phyloP scores from a whole-genome alignment of 2,329 filamentous ascomycete species.

The Cercospora sesami region DNA sequence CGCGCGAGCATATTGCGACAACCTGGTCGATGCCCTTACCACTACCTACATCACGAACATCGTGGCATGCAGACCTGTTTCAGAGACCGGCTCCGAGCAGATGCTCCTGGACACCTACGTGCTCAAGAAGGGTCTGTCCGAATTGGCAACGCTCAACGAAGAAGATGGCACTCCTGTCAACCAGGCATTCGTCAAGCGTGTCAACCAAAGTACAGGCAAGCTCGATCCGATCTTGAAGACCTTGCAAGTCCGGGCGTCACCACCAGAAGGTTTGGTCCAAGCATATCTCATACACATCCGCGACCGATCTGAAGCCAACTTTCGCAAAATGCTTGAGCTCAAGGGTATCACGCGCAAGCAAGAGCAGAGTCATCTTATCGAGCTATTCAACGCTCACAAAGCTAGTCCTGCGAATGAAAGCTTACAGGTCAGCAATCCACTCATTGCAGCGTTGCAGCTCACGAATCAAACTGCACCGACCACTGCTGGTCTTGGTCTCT shows the following conservation, averaged over 20 bases:
- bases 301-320: constrained; percentile 90
- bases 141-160: constrained; percentile 63
- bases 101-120: constrained; percentile 97
- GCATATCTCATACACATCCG: constrained; percentile 97
- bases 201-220: constrained; percentile 78
- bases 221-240: constrained; percentile 94
- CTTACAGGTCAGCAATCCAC: constrained; percentile 64
- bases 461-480: constrained; percentile 37
- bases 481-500: constrained; percentile 28
- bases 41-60: constrained; percentile 79
- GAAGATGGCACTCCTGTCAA: constrained; percentile 56
- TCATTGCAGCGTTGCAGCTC: constrained; percentile 67
- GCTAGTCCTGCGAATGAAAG: constrained; percentile 65
- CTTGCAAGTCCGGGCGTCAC: constrained; percentile 86
- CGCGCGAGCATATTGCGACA: constrained; percentile 89
- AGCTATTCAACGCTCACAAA: constrained; percentile 87
- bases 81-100: constrained; percentile 93
- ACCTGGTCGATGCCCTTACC: constrained; percentile 85
- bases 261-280: constrained; percentile 90
- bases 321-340: constrained; percentile 91
- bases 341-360: constrained; percentile 81
- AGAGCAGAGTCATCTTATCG: constrained; percentile 79
- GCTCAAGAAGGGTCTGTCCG: constrained; percentile 74
- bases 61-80: constrained; percentile 85
- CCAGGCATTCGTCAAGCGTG: constrained; percentile 76